These are phyloP conservation scores for Microglena sp. DNA, from an alignment of 139 green algal genomes.

Conservation along the genomic window DNA sequence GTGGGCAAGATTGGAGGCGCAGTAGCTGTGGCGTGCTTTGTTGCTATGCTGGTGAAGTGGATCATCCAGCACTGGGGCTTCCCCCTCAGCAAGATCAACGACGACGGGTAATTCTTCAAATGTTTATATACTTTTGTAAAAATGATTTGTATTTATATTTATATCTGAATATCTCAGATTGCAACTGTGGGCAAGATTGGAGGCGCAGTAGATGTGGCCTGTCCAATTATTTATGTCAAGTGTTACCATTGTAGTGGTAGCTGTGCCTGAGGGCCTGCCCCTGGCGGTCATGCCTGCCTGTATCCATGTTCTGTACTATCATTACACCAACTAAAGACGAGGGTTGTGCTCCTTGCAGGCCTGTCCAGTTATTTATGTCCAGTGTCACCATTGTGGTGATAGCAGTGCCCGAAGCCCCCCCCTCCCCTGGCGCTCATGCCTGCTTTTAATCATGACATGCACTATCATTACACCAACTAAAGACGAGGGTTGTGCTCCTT, in stretches of 20 bases:
- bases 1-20: constrained; percentile 87
- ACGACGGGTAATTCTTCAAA: constrained; percentile 70
- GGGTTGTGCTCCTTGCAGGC: no score
- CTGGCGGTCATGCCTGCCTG: constrained; percentile 79
- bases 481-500: no score
- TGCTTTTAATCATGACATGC: no score
- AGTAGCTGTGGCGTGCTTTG: constrained; percentile 83
- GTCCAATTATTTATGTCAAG: constrained; percentile 82
- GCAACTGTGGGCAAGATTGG: constrained; percentile 70
- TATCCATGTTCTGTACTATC: no score
- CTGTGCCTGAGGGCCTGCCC: constrained; percentile 43
- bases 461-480: no score
- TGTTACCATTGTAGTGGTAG: constrained; percentile 84
- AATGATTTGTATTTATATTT: constrained; percentile 84
- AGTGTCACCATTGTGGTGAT: no score
- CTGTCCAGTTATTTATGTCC: no score
- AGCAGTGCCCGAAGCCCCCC: no score
- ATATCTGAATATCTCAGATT: constrained; percentile 25
- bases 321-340: no score
- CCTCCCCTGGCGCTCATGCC: no score
- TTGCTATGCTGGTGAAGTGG: constrained; percentile 76
- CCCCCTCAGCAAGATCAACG: constrained; percentile 60
- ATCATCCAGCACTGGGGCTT: constrained; percentile 68
- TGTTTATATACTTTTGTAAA: constrained; percentile 80
- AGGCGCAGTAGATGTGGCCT: constrained; percentile 71